Evolutionary conservation across 768 basidiomycete genomes (phyloP).

Genomic region (Phaeolepiota aurea): DNA sequence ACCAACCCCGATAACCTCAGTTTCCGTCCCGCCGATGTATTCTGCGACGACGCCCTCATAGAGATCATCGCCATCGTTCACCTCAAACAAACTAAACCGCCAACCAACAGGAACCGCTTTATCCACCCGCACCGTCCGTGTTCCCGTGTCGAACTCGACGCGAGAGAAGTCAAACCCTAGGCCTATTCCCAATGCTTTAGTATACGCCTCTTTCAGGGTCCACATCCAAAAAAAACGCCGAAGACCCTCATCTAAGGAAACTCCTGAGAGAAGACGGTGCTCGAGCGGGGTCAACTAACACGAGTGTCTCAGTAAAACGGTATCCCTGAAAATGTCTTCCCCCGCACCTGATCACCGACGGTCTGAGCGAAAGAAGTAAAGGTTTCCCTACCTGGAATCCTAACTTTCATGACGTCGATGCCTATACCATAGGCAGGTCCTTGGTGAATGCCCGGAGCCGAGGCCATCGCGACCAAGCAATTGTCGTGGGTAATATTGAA

Average conservation of each 20-base stretch:
- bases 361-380: conserved; percentile 54
- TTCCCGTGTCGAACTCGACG: conserved; percentile 57
- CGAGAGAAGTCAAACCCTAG: conserved; percentile 77
- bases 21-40: conserved; percentile 36
- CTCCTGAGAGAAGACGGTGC: conserved; percentile 25
- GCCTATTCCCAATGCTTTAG: conserved; percentile 78
- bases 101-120: conserved; percentile 49
- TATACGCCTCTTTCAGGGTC: conserved; percentile 90
- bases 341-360: conserved; percentile 55
- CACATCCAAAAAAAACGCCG: conserved; percentile 72
- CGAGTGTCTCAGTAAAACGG: not conserved
- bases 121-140: conserved; percentile 51
- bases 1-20: conserved; percentile 21
- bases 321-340: not conserved
- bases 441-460: conserved; percentile 31
- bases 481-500: conserved; percentile 85
- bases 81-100: conserved; percentile 56
- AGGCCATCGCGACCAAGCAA: conserved; percentile 60
- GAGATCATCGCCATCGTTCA: conserved; percentile 36
- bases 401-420: conserved; percentile 76
- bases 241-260: conserved; percentile 43
- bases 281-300: conserved; percentile 38
- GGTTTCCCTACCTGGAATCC: conserved; percentile 48
- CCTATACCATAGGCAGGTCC: conserved; percentile 58
- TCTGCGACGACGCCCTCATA: conserved; percentile 68